Evolutionary conservation across 352 stramenopile genomes (phyloP).

Genomic region (Pythium sp.): DNA sequence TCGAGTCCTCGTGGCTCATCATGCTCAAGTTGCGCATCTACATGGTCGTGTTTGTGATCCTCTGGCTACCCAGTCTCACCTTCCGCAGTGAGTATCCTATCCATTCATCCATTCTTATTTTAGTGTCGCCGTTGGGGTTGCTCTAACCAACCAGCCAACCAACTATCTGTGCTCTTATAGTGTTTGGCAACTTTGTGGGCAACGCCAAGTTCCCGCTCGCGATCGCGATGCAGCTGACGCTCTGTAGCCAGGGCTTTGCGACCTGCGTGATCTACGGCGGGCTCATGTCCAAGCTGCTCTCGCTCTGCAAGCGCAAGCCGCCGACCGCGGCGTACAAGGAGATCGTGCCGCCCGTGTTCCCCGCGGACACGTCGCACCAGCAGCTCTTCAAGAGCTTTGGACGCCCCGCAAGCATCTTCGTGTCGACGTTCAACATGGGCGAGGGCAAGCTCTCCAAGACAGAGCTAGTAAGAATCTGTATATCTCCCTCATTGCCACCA

Average conservation of each 20-base stretch:
- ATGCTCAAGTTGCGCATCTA: conserved; percentile 67
- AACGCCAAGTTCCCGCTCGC: conserved; percentile 46
- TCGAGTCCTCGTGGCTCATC: conserved; percentile 63
- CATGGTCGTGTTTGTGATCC: conserved; percentile 65
- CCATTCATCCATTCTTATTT: neutral
- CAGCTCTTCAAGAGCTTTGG: conserved; percentile 34
- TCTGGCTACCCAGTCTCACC: conserved; percentile 59
- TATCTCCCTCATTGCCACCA: neutral
- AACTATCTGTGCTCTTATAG: conserved; percentile 21
- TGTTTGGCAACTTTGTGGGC: conserved; percentile 44
- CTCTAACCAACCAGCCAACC: neutral
- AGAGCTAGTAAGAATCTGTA: conserved; percentile 25
- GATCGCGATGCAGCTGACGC: conserved; percentile 61
- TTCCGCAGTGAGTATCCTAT: conserved; percentile 49
- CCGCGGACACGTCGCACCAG: conserved; percentile 17
- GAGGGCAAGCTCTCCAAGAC: conserved; percentile 56
- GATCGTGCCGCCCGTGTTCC: conserved; percentile 32
- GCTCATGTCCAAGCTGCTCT: conserved; percentile 36
- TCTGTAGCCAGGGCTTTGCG: conserved; percentile 60
- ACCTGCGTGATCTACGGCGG: conserved; percentile 68
- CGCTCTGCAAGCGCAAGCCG: conserved; percentile 25
- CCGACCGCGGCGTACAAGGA: conserved; percentile 30
- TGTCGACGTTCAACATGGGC: conserved; percentile 86
- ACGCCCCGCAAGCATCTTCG: conserved; percentile 63
- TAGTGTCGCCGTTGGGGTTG: neutral